These are phyloP conservation scores for Kitagawia praeruptora DNA, from an alignment of 129 eudicot genomes.

Conservation along the genomic window DNA sequence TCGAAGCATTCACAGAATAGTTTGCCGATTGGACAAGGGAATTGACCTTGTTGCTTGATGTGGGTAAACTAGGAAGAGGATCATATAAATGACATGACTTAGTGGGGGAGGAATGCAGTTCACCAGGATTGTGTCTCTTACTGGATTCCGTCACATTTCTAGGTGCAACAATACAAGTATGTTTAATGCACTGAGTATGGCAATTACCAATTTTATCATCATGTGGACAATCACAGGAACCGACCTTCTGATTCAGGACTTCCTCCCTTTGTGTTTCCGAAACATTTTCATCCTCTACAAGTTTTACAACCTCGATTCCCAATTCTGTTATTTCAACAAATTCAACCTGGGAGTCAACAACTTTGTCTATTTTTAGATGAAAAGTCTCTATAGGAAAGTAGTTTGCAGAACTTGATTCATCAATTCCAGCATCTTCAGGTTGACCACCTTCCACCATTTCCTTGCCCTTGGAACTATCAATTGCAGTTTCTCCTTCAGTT, in stretches of 20 bases:
- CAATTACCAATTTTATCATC: neutral
- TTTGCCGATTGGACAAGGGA: neutral
- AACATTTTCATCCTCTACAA: neutral
- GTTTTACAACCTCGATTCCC: neutral
- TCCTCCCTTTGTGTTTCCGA: neutral
- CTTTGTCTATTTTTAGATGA: conserved; percentile 1
- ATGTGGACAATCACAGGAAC: neutral
- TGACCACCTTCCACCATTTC: neutral
- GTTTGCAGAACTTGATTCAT: neutral
- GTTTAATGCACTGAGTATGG: neutral
- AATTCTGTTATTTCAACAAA: conserved; percentile 5
- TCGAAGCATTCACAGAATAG: neutral
- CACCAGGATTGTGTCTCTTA: neutral
- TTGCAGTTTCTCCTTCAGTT: neutral
- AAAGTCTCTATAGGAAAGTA: neutral
- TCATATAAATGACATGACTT: neutral
- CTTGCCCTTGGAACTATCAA: neutral
- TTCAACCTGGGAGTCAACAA: neutral
- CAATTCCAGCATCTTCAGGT: neutral
- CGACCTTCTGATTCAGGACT: neutral
- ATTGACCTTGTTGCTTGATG: conserved; percentile 1
- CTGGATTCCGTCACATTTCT: neutral
- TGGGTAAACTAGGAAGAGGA: neutral
- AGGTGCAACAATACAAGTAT: neutral
- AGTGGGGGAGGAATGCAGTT: neutral